A percentile compares a stretch with the other conserved stretches of the same genome.
These are phyloP conservation scores for Musa troglodytarum DNA, from an alignment of 176 grass and related monocot genomes.

Conservation along the genomic window DNA sequence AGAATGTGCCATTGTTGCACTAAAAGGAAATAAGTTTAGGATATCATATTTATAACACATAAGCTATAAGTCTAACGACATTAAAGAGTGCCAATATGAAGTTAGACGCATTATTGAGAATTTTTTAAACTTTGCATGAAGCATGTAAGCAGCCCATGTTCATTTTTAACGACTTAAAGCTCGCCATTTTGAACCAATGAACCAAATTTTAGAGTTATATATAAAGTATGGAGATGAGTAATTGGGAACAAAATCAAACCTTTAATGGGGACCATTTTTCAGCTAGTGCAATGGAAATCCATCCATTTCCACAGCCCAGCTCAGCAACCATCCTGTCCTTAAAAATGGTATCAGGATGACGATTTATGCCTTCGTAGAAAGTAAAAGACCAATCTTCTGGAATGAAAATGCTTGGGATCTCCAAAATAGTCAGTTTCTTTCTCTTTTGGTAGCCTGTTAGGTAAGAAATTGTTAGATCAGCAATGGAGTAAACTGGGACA, in stretches of 20 bases:
- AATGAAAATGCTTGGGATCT: constrained; percentile 98
- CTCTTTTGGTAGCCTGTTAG: constrained; percentile 60
- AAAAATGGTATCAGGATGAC: constrained; percentile 82
- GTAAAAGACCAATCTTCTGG: constrained; percentile 99
- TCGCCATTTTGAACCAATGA: too few species aligned
- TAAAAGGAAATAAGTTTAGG: too few species aligned
- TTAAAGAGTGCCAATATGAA: too few species aligned
- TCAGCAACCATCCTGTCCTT: constrained; percentile 75
- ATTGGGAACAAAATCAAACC: constrained; percentile 29
- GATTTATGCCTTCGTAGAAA: constrained; percentile 93
- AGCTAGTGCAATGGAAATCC: constrained; percentile 98
- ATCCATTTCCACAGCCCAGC: constrained; percentile 91
- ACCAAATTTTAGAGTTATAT: too few species aligned
- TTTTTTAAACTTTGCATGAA: too few species aligned
- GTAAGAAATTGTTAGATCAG: constrained; percentile 23
- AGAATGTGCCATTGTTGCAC: too few species aligned
- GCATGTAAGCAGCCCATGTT: too few species aligned
- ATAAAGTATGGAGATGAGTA: not conserved
- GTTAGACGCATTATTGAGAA: too few species aligned
- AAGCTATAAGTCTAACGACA: too few species aligned
- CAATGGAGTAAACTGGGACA: constrained; percentile 6
- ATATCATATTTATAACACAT: too few species aligned
- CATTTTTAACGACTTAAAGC: too few species aligned
- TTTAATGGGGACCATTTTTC: constrained; percentile 80
- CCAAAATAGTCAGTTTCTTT: constrained; percentile 94